Conservation (phyloP, 495 filamentous ascomycete species). For the Copromyces sp. region DNA sequence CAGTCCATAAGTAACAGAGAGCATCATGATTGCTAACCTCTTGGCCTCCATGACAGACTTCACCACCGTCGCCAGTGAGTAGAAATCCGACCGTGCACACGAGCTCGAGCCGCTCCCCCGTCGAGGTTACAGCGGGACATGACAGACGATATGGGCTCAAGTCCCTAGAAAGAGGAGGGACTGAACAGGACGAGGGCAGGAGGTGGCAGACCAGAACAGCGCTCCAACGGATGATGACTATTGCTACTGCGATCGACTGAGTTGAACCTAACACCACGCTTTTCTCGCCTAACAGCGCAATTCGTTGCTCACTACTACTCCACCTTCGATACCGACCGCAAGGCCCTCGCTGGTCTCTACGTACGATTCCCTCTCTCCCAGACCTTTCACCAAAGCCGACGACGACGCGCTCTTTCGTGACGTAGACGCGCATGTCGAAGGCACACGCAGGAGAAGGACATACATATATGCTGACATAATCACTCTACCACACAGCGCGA, state of each 20-base stretch:
- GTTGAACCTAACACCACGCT: conserved; percentile 3
- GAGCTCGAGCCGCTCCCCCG: not conserved
- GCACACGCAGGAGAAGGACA: not conserved
- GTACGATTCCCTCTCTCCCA: conserved; percentile 37
- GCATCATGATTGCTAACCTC: not conserved
- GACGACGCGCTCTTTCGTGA: not conserved
- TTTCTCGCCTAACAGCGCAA: conserved; percentile 43
- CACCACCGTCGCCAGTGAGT: conserved; percentile 19
- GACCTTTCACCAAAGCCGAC: not conserved
- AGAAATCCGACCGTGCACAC: not conserved
- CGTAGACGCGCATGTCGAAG: not conserved
- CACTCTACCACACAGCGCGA: conserved; percentile 46
- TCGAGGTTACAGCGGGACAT: conserved; percentile 2
- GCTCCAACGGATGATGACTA: not conserved
- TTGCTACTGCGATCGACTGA: not conserved
- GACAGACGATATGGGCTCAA: not conserved
- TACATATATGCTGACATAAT: not conserved
- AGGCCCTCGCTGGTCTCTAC: conserved; percentile 59
- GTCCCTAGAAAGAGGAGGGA: not conserved
- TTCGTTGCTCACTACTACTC: conserved; percentile 87
- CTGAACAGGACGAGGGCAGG: not conserved
- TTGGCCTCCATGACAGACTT: conserved; percentile 10
- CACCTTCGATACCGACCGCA: conserved; percentile 64
- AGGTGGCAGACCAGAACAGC: not conserved
- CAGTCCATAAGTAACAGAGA: not conserved